These are phyloP conservation scores for Forsythia viridissima DNA, from an alignment of 257 asterid species.

Conservation along the genomic window DNA sequence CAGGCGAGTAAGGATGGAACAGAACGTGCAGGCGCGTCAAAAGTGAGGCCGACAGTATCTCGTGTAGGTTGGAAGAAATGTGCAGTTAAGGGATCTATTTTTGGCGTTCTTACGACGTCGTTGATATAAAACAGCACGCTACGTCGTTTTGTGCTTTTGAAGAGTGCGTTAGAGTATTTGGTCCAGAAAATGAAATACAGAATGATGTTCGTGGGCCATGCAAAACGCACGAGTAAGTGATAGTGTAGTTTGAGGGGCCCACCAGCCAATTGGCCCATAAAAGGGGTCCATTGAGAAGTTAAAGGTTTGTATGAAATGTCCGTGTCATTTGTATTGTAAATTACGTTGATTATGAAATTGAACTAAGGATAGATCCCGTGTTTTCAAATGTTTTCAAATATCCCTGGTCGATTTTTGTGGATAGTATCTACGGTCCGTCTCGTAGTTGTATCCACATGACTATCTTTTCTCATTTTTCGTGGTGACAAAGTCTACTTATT, in stretches of 20 bases:
- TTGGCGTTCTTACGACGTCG: conserved; percentile 27
- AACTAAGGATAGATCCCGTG: no score
- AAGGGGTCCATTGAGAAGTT: neutral
- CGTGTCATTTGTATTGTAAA: no score
- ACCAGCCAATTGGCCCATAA: neutral
- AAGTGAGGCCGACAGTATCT: no score
- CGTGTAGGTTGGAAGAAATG: conserved; percentile 11
- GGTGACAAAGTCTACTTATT: no score
- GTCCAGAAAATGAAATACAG: neutral
- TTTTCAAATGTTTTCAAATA: no score
- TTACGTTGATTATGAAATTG: neutral
- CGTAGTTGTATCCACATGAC: no score
- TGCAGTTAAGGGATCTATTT: conserved; percentile 29
- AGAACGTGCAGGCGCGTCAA: conserved; percentile 62
- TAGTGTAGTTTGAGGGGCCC: neutral
- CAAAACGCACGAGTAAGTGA: neutral
- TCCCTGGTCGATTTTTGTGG: neutral
- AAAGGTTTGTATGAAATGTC: no score
- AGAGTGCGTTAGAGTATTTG: neutral
- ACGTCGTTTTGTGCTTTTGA: neutral
- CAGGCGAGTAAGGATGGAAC: conserved; percentile 26
- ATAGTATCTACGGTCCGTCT: no score
- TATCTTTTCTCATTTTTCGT: no score
- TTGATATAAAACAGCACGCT: neutral
- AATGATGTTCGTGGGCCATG: neutral